Percentiles rank a stretch among this genome's conserved stretches.
These are phyloP conservation scores for Nymphaea thermarum DNA, from an alignment of 164 flowering plant genomes.

Conservation along the genomic window DNA sequence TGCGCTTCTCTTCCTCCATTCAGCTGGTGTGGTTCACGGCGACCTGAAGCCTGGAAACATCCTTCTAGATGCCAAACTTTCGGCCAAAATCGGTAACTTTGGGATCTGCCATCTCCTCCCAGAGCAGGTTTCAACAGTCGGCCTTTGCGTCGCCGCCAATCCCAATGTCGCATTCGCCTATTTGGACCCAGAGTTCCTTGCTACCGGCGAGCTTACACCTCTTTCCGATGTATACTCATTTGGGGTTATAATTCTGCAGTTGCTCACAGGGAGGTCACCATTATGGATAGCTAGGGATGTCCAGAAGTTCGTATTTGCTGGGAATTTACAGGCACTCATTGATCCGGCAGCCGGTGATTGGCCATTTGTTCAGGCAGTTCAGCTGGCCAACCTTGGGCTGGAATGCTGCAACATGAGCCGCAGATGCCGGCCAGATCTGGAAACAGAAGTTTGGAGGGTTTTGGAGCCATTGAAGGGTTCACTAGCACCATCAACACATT, in stretches of 20 bases:
- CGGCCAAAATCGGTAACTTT: constrained; percentile 69
- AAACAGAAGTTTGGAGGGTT: constrained; percentile 63
- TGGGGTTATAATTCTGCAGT: constrained; percentile 57
- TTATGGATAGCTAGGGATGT: constrained; percentile 58
- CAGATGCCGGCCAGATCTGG: constrained; percentile 55
- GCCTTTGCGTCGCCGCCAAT: constrained; percentile 25
- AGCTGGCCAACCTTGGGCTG: constrained; percentile 62
- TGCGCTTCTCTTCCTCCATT: constrained; percentile 75
- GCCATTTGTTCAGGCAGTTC: constrained; percentile 84
- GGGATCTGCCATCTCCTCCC: constrained; percentile 53
- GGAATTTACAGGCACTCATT: constrained; percentile 33
- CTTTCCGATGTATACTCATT: constrained; percentile 79
- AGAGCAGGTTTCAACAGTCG: constrained; percentile 9
- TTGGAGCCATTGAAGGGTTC: constrained; percentile 65
- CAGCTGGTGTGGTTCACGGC: constrained; percentile 58
- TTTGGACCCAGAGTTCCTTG: constrained; percentile 75
- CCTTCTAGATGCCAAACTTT: constrained; percentile 59
- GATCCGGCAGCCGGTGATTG: constrained; percentile 84
- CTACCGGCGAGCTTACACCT: constrained; percentile 62
- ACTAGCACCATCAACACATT: constrained; percentile 8
- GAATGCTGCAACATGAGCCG: constrained; percentile 53
- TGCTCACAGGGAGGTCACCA: constrained; percentile 62
- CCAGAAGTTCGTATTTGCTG: constrained; percentile 42
- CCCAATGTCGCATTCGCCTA: constrained; percentile 66
- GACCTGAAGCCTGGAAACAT: constrained; percentile 75